phyloP scores from a whole-genome alignment of 2,329 filamentous ascomycete genomes.

The Orbilia blumenaviensis region DNA sequence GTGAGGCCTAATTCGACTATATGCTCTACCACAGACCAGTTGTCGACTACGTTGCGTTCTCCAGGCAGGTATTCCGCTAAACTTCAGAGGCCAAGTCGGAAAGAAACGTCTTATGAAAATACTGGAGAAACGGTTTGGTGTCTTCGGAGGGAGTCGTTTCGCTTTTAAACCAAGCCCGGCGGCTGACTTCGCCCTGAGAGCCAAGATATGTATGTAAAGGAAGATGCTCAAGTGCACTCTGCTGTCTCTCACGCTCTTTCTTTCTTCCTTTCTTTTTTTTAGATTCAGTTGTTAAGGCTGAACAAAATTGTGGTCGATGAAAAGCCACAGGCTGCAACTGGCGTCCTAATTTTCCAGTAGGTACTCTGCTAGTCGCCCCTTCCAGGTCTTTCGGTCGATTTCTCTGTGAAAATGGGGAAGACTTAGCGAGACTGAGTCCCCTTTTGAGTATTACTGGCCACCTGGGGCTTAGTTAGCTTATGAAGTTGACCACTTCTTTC shows the following conservation, averaged over 20 bases:
- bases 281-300: constrained; percentile 41
- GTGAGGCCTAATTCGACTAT: background rate
- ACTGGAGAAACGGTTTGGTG: constrained; percentile 25
- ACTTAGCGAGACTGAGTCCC: constrained; percentile 29
- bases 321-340: constrained; percentile 38
- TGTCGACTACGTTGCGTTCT: background rate
- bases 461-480: constrained; percentile 6
- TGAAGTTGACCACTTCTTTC: constrained; percentile 1
- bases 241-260: no score
- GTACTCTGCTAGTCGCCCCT: constrained; percentile 27
- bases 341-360: constrained; percentile 30
- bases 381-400: constrained; percentile 22
- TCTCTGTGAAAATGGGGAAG: constrained; percentile 31
- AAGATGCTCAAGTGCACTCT: constrained; percentile 29
- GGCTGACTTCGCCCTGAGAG: constrained; percentile 37
- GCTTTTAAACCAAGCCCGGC: constrained; percentile 50
- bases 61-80: background rate
- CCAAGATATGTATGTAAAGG: constrained; percentile 23
- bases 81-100: constrained; percentile 41
- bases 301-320: constrained; percentile 35
- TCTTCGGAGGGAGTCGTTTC: constrained; percentile 41
- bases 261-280: constrained; percentile 20
- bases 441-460: constrained; percentile 30
- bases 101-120: constrained; percentile 19
- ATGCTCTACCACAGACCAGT: background rate